Conservation (phyloP, 805 yeast species). For the Yarrowia yakushimensis region DNA sequence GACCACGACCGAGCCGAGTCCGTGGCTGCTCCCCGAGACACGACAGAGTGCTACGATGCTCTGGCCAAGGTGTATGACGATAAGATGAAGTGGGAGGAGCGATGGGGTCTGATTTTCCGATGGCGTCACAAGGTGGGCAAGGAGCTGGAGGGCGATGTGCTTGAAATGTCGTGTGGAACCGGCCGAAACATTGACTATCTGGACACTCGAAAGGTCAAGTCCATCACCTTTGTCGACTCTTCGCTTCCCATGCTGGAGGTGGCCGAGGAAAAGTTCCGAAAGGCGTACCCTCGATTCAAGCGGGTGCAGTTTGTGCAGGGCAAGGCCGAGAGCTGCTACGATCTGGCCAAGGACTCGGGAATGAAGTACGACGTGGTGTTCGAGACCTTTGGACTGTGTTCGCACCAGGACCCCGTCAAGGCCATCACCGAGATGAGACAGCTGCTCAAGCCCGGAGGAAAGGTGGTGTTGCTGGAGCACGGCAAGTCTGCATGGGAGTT, state of each 20-base stretch:
- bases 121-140: conserved; percentile 77
- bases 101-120: conserved; percentile 44
- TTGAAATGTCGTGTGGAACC: conserved; percentile 95
- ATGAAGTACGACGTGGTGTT: conserved; percentile 81
- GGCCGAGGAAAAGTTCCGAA: conserved; percentile 67
- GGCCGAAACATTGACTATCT: conserved; percentile 85
- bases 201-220: conserved; percentile 54
- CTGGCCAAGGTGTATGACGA: conserved; percentile 77
- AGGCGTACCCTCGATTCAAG: conserved; percentile 59
- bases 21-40: conserved; percentile 18
- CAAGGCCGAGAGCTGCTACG: conserved; percentile 74
- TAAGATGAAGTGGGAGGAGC: conserved; percentile 72
- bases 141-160: conserved; percentile 78
- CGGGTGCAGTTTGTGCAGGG: conserved; percentile 88
- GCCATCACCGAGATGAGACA: conserved; percentile 71
- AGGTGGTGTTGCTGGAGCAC: conserved; percentile 83
- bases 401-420: conserved; percentile 87
- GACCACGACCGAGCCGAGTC: conserved; percentile 4
- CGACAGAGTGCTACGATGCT: conserved; percentile 19
- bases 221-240: conserved; percentile 83
- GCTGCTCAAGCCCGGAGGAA: conserved; percentile 83
- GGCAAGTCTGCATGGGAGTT: conserved; percentile 81
- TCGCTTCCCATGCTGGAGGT: conserved; percentile 81
- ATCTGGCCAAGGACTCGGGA: conserved; percentile 46
- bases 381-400: conserved; percentile 94